Conservation (phyloP, 192 early-diverging fungal genomes). For the Backusella circina region DNA sequence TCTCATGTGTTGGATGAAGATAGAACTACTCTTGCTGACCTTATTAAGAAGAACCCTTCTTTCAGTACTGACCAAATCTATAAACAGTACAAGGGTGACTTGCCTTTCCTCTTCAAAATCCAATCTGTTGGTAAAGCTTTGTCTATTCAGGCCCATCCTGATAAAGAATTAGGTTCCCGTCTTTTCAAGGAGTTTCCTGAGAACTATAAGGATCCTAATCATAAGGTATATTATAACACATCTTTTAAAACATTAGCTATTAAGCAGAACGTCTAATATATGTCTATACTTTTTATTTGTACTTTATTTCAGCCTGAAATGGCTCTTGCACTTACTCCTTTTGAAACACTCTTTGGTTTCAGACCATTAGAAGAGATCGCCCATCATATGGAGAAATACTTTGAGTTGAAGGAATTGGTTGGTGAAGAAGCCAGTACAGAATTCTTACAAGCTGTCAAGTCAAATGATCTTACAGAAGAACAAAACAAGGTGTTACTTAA, state of each 20-base stretch:
- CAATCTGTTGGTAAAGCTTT: constrained; percentile 86
- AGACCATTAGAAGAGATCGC: constrained; percentile 77
- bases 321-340: constrained; percentile 95
- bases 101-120: constrained; percentile 98
- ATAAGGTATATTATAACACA: constrained; percentile 22
- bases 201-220: constrained; percentile 71
- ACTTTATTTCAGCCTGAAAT: constrained; percentile 81
- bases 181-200: constrained; percentile 70
- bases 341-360: constrained; percentile 94
- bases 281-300: neutral
- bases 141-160: constrained; percentile 97
- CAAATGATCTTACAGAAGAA: constrained; percentile 30
- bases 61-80: constrained; percentile 53
- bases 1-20: constrained; percentile 47
- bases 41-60: constrained; percentile 53
- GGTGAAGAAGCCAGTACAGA: constrained; percentile 43
- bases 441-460: constrained; percentile 46
- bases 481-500: constrained; percentile 42
- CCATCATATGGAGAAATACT: constrained; percentile 59
- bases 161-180: constrained; percentile 74
- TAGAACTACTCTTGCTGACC: constrained; percentile 51
- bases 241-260: neutral
- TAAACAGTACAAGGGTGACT: constrained; percentile 62
- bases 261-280: neutral
- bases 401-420: constrained; percentile 74